A percentile compares a stretch with the other conserved stretches of the same genome.
phyloP scores from a whole-genome alignment of 352 stramenopile genomes.

The Phytophthora ohioensis region DNA sequence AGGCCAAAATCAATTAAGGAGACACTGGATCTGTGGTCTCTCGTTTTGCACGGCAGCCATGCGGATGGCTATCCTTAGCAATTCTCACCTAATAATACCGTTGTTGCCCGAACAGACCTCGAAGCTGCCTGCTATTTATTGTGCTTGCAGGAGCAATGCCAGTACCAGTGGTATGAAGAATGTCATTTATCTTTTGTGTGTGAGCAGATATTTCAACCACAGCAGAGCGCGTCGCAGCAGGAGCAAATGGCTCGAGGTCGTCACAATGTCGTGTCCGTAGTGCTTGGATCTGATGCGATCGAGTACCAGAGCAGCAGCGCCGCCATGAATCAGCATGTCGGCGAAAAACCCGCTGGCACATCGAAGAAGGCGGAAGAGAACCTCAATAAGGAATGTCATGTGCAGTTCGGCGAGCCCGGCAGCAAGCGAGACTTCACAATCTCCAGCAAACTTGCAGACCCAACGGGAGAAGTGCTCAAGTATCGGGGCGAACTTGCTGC shows the following conservation, averaged over 20 bases:
- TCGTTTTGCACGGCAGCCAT: neutral
- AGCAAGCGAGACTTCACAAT: conserved; percentile 67
- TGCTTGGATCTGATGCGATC: conserved; percentile 66
- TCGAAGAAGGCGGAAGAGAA: conserved; percentile 40
- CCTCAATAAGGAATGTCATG: conserved; percentile 71
- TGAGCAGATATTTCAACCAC: neutral
- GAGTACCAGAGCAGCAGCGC: conserved; percentile 64
- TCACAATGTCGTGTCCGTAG: conserved; percentile 67
- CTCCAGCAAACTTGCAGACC: conserved; percentile 62
- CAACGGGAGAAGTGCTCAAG: conserved; percentile 71
- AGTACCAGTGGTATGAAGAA: neutral
- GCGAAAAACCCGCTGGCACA: conserved; percentile 16
- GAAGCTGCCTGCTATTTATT: conserved; percentile 33
- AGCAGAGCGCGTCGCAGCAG: neutral
- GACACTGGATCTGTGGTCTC: neutral
- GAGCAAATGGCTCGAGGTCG: conserved; percentile 32
- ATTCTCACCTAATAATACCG: conserved; percentile 39
- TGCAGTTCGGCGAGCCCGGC: conserved; percentile 70
- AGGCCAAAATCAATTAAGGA: conserved; percentile 96
- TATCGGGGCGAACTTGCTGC: conserved; percentile 64
- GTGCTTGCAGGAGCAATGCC: neutral
- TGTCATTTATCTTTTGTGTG: conserved; percentile 28
- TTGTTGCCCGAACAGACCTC: conserved; percentile 27
- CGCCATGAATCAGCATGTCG: conserved; percentile 57
- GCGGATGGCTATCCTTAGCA: neutral